Evolutionary conservation across 768 basidiomycete genomes (phyloP).

Genomic region (Saitozyma sp.): DNA sequence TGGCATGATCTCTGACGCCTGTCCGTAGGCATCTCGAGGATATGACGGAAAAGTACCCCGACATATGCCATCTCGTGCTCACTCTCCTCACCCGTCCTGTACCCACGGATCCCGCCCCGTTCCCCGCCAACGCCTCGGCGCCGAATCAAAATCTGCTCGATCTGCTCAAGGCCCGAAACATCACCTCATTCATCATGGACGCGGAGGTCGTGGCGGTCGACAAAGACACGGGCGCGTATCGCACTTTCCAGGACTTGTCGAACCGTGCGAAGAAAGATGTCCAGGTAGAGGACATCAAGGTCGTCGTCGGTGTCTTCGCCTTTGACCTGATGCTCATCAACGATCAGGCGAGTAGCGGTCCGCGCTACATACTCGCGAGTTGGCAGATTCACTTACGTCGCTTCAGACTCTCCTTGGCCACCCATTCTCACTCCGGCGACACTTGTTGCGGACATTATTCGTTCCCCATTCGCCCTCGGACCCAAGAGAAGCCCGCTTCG

Average conservation of each 20-base stretch:
- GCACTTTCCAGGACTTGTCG: constrained; percentile 83
- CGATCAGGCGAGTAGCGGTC: constrained; percentile 61
- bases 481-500: constrained; percentile 61
- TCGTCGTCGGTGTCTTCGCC: constrained; percentile 77
- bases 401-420: constrained; percentile 66
- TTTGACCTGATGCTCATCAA: constrained; percentile 90
- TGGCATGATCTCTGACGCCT: constrained; percentile 5
- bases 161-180: constrained; percentile 23
- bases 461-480: constrained; percentile 58
- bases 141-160: constrained; percentile 29
- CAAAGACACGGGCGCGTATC: constrained; percentile 62
- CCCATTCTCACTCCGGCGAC: constrained; percentile 70
- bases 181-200: constrained; percentile 63
- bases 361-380: background rate
- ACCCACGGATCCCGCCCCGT: constrained; percentile 13
- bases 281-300: constrained; percentile 67
- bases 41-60: constrained; percentile 93
- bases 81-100: constrained; percentile 56
- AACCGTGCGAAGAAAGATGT: constrained; percentile 84
- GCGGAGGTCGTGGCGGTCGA: constrained; percentile 83
- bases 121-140: constrained; percentile 33
- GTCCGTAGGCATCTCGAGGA: constrained; percentile 73
- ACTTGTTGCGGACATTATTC: constrained; percentile 66
- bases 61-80: constrained; percentile 65
- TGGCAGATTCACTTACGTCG: background rate